Base-by-base conservation (phyloP, 805 yeast species). In the Hanseniaspora pseudoguilliermondii region DNA sequence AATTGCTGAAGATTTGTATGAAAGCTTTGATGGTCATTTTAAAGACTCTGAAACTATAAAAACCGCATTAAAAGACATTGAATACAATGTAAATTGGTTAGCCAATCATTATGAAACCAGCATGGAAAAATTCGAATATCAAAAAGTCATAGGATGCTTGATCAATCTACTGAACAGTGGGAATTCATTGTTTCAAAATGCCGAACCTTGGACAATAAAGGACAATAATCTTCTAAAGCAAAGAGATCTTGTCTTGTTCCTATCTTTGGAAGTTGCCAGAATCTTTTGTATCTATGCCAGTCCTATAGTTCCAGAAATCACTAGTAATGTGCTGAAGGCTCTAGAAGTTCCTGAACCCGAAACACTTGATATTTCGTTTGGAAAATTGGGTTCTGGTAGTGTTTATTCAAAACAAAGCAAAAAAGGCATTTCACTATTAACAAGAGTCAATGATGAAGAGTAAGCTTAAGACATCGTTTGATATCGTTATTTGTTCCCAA, bases 231-330 rank as follows among this genome's bases (percentile, higher is more conserved):
- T 62, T 2, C 58, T 62, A 2, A 59, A 60, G 4, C 63, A 63
- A 2, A 77, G 73, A 59, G 81, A 78, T 64, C 68, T 74, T 53
- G 74, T 78, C n/a, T 76, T 86, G 2, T 78, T 76, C 56, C 62
- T 76, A 10, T 82, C 85, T 0, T 75, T 84, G 1, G 95, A 88
- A 60, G 74, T 79, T 0, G 73, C 80, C 20, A 73, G 96, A 57
- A 74, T 84, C 0, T 62, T 75, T 11, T 74, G 87, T 2, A 78
- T 88, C 10, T 64, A 84, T 34, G 69, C 84, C 36, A 78, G 74
- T 54, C 85, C 95, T 1, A 72, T 88, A 34, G 77, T 84, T 47
- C 96, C 96, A 0, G 69, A 68, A 3, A 71, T 85, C 49, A 65
- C 91, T 0, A 57, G 62, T 0, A 66, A 27, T 13, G 16, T 53